Base-by-base conservation (phyloP, 129 eudicot species). In the Pulicaria dysenterica region DNA sequence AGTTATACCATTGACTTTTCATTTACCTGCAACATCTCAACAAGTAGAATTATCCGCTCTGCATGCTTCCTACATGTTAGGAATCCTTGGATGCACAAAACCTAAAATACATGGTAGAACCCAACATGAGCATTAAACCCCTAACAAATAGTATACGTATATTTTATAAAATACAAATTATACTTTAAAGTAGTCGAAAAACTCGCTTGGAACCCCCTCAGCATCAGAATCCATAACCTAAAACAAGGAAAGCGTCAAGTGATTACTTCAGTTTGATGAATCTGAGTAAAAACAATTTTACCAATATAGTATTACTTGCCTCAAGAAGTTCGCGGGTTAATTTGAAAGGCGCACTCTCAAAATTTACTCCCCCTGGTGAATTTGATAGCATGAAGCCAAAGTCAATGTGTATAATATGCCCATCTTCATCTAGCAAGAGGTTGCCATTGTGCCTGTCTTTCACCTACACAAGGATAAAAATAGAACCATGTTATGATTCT, bases 221-320 rank as follows among this genome's bases (percentile, higher is more conserved):
- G 99, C 97, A 78, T 95, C 99, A 80, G 99, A 95, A 81, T 95
- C 99, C 99, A 95, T 95, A 50, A 95, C 97, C 99, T 95, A 73
- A 47, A 67, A 81, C 68, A 77, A 77, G 56, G 49, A 62, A 53
- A 47, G 55, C 14, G 41, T 48, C 56, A 74, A 36, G 15, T 58
- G 34, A 73, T 45, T 37, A 73, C 34, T 41, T 46, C 8, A 4
- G 7, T 14, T 58, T 66, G n/a, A 76, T 37, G 7, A 47, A 6
- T 73, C 73, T 4, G 45, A 67, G 31, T 50, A 76, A 10, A 67
- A 6, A 13, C 7, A 57, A 67, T 45, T 12, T n/a, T 24, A 42
- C 14, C 15, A 57, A 41, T 39, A 7, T 7, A 41, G n/a, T 34
- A 70, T 19, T 53, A 7, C 90, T 77, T 77, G 86, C 99, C 96